Evolutionary conservation across 352 stramenopile species (phyloP).

Genomic region (Globisporangium paroecandrum): DNA sequence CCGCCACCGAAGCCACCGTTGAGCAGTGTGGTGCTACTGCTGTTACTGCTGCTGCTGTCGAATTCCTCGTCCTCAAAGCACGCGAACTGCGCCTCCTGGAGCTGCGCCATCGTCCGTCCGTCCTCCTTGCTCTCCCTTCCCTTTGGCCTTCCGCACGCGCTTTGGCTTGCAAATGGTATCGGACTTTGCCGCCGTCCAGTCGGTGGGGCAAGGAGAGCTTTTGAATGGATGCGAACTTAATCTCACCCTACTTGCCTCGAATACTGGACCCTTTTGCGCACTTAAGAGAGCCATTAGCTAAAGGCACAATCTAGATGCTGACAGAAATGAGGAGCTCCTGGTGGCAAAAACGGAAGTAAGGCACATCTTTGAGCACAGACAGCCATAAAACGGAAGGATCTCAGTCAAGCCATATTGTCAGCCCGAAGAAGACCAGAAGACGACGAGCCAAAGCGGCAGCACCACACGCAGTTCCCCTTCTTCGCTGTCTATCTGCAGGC

Average conservation of each 20-base stretch:
- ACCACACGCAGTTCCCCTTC: background rate
- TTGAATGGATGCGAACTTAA: constrained; percentile 6
- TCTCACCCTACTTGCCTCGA: background rate
- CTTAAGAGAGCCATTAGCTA: background rate
- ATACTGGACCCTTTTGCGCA: background rate
- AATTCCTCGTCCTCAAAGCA: constrained; percentile 65
- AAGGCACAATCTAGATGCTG: background rate
- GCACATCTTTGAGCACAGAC: background rate
- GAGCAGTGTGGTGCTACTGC: constrained; percentile 1
- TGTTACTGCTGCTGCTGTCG: constrained; percentile 1
- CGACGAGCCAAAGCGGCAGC: constrained; percentile 4
- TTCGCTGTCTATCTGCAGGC: background rate
- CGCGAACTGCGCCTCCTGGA: constrained; percentile 71
- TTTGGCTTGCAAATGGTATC: constrained; percentile 3
- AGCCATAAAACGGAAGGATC: constrained; percentile 5
- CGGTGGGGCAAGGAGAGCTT: constrained; percentile 3
- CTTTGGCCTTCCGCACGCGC: background rate
- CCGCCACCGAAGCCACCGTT: constrained; percentile 17
- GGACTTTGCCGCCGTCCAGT: constrained; percentile 17
- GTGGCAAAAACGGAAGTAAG: no score
- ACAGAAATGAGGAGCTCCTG: no score
- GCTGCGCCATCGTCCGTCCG: constrained; percentile 28
- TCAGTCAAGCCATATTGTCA: background rate
- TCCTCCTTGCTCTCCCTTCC: background rate
- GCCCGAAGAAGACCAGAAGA: no score